Evolutionary conservation across 495 filamentous ascomycete species (phyloP).

Genomic region (Apodospora peruviana): DNA sequence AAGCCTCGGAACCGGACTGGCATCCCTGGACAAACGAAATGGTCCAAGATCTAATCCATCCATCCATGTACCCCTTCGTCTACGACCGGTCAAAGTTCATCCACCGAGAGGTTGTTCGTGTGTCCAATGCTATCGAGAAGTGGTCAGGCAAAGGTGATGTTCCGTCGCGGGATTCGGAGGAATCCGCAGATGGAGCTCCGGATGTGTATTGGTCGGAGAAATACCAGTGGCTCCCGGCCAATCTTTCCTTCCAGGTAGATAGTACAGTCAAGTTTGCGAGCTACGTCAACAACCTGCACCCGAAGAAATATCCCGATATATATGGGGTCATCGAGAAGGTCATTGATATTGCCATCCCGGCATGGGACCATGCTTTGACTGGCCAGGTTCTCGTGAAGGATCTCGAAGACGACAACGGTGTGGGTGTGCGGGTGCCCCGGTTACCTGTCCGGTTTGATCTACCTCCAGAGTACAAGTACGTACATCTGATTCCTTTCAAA

Average conservation of each 20-base stretch:
- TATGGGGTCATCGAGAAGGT: slow-evolving; percentile 50
- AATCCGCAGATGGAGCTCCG: slow-evolving; percentile 7
- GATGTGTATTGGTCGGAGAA: slow-evolving; percentile 35
- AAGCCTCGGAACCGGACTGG: slow-evolving; percentile 47
- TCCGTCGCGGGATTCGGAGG: slow-evolving; percentile 8
- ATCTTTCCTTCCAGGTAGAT: slow-evolving; percentile 41
- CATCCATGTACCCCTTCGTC: slow-evolving; percentile 56
- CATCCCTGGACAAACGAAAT: slow-evolving; percentile 50
- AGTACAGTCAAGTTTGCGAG: slow-evolving; percentile 59
- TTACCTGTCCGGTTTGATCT: not conserved
- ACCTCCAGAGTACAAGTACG: not conserved
- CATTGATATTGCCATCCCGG: slow-evolving; percentile 44
- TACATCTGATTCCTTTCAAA: not conserved
- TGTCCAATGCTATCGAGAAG: slow-evolving; percentile 23
- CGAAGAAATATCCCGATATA: slow-evolving; percentile 37
- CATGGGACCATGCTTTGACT: slow-evolving; percentile 40
- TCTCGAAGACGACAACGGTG: not conserved
- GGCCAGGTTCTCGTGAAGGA: not conserved
- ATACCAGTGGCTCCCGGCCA: slow-evolving; percentile 60
- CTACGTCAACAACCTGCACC: slow-evolving; percentile 66
- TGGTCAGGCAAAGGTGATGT: slow-evolving; percentile 25
- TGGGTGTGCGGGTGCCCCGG: not conserved
- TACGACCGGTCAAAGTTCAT: slow-evolving; percentile 33
- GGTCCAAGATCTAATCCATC: slow-evolving; percentile 58
- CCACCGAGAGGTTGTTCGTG: slow-evolving; percentile 25